Percentiles rank a stretch among this genome's conserved stretches.
These are phyloP conservation scores for sorghum (Sorghum bicolor) DNA, from an alignment of 176 grass and related monocot species.

Conservation along the genomic window DNA sequence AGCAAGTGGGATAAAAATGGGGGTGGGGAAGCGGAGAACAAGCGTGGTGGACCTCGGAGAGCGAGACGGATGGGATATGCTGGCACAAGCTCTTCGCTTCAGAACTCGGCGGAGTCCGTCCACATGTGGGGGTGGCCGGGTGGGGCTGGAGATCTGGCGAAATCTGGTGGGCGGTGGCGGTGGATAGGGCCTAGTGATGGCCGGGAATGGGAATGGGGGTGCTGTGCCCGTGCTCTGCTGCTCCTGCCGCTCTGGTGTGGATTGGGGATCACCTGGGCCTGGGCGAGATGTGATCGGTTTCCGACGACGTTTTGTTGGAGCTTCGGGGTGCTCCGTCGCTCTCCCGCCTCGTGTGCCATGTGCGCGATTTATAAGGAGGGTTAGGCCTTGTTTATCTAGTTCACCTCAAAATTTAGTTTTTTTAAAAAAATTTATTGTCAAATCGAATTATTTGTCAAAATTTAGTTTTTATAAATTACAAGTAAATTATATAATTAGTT, in stretches of 20 bases:
- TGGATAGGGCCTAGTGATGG: too few species aligned
- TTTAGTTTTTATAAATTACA: too few species aligned
- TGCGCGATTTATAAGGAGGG: too few species aligned
- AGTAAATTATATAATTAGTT: too few species aligned
- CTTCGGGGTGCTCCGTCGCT: not conserved
- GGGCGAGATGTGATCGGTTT: not conserved
- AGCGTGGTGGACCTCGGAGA: slow-evolving; percentile 20
- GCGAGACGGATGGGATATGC: not conserved
- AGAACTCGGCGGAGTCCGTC: not conserved
- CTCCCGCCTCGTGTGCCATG: not conserved
- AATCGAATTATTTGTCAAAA: too few species aligned
- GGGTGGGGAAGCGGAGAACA: not conserved
- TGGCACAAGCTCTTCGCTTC: not conserved
- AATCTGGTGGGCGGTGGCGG: not conserved
- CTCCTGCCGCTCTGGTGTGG: not conserved
- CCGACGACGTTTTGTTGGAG: not conserved
- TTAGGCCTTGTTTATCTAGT: too few species aligned
- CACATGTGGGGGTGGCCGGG: too few species aligned
- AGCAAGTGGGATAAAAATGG: slow-evolving; percentile 6
- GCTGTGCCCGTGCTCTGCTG: not conserved
- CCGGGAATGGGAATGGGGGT: too few species aligned
- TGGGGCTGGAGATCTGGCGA: slow-evolving; percentile 1
- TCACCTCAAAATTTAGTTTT: too few species aligned
- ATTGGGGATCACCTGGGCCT: not conserved
- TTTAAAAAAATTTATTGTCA: too few species aligned